A percentile compares a stretch with the other conserved stretches of the same genome.
Evolutionary conservation across 257 asterid species (phyloP).

Genomic region (Cruciata laevipes): DNA sequence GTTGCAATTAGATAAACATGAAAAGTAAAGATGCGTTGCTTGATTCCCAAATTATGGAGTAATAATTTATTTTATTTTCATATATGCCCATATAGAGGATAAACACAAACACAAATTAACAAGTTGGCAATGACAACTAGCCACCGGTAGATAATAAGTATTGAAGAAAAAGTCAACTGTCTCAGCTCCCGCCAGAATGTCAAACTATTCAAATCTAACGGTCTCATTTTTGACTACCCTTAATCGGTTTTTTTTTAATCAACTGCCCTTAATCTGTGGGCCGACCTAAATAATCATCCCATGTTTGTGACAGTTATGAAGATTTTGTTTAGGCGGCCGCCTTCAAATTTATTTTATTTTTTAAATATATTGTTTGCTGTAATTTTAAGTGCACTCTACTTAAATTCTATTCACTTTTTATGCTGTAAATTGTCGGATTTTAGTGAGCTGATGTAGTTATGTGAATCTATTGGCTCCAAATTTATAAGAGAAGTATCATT

Average conservation of each 20-base stretch:
- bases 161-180: slow-evolving; percentile 18
- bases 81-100: neutral
- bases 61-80: too few species aligned
- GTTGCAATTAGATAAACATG: neutral
- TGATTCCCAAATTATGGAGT: neutral
- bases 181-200: neutral
- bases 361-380: neutral
- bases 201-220: slow-evolving; percentile 12
- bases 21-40: neutral
- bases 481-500: too few species aligned
- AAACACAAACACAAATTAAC: neutral
- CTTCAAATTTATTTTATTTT: too few species aligned
- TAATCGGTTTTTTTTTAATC: too few species aligned
- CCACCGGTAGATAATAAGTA: neutral
- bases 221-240: slow-evolving; percentile 8
- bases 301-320: neutral
- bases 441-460: too few species aligned
- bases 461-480: too few species aligned
- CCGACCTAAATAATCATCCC: neutral
- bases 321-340: neutral
- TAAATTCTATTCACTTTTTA: too few species aligned
- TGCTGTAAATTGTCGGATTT: too few species aligned
- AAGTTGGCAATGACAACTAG: slow-evolving; percentile 1
- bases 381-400: too few species aligned
- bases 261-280: neutral